Evolutionary conservation across 2,329 filamentous ascomycete species (phyloP).

Genomic region (Colletotrichum sp.): DNA sequence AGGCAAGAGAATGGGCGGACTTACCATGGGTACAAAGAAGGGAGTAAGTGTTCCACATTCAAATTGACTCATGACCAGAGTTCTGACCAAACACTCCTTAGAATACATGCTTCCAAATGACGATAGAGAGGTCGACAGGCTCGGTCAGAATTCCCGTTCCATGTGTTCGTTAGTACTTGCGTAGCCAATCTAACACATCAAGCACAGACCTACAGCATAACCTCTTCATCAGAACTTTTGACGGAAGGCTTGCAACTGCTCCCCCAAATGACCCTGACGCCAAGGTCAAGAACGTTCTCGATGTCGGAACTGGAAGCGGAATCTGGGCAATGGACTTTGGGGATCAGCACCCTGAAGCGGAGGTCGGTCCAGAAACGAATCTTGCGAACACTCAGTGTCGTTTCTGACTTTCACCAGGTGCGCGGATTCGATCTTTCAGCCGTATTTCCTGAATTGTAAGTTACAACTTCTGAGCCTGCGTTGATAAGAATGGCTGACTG

Average conservation of each 20-base stretch:
- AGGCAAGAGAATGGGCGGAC: constrained; percentile 15
- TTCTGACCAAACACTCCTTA: neutral
- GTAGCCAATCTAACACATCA: neutral
- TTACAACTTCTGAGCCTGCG: too few relatives aligned
- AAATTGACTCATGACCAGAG: too few relatives aligned
- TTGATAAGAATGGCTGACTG: neutral
- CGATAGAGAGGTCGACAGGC: neutral
- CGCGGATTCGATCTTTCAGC: neutral
- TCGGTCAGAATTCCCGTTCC: neutral
- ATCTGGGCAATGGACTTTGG: constrained; percentile 45
- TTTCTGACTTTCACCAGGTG: neutral
- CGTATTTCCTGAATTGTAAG: neutral
- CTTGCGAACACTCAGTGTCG: too few relatives aligned
- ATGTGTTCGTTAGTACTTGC: too few relatives aligned
- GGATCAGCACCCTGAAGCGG: constrained; percentile 36
- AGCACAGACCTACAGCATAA: neutral
- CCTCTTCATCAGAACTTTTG: constrained; percentile 36
- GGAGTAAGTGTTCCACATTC: too few relatives aligned
- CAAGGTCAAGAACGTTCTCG: neutral
- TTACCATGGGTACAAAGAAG: constrained; percentile 24
- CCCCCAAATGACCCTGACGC: constrained; percentile 20
- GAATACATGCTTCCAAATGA: neutral
- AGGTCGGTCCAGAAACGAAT: constrained; percentile 26
- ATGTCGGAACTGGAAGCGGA: constrained; percentile 24
- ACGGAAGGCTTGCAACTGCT: constrained; percentile 21